Evolutionary conservation across 257 asterid genomes (phyloP).

Genomic region (Lantana camara): DNA sequence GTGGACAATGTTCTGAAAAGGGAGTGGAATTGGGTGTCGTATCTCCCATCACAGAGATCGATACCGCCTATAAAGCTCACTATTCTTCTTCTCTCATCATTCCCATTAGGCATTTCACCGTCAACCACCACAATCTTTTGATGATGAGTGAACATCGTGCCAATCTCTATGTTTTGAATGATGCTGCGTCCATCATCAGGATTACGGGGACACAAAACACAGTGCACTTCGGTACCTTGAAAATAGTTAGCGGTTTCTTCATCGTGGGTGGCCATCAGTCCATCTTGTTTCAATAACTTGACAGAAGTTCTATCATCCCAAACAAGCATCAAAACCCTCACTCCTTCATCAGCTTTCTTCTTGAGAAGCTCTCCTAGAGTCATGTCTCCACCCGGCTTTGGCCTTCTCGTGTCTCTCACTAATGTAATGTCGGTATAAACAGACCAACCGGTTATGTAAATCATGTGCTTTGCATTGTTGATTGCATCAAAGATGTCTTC

Average conservation of each 20-base stretch:
- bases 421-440: slow-evolving; percentile 60
- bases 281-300: slow-evolving; percentile 48
- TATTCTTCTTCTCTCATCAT: slow-evolving; percentile 43
- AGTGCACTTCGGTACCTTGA: slow-evolving; percentile 45
- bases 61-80: slow-evolving; percentile 75
- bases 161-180: slow-evolving; percentile 52
- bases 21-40: slow-evolving; percentile 67
- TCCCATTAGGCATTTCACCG: slow-evolving; percentile 51
- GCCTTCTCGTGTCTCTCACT: slow-evolving; percentile 53
- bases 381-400: slow-evolving; percentile 57
- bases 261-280: slow-evolving; percentile 73
- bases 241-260: slow-evolving; percentile 57
- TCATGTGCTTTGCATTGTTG: slow-evolving; percentile 50
- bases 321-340: slow-evolving; percentile 64
- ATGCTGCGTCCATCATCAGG: slow-evolving; percentile 71
- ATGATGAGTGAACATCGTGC: slow-evolving; percentile 72
- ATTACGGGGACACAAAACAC: slow-evolving; percentile 69
- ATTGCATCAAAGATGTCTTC: slow-evolving; percentile 68
- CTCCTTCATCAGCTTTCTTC: slow-evolving; percentile 69
- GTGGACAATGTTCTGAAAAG: slow-evolving; percentile 61
- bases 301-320: slow-evolving; percentile 86
- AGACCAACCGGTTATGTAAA: slow-evolving; percentile 78
- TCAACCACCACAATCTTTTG: slow-evolving; percentile 68
- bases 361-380: slow-evolving; percentile 63
- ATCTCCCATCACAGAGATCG: slow-evolving; percentile 76